A percentile compares a stretch with the other conserved stretches of the same genome.
Conservation (phyloP, 2,329 filamentous ascomycete genomes). For the Ascochyta clinopodiicola region DNA sequence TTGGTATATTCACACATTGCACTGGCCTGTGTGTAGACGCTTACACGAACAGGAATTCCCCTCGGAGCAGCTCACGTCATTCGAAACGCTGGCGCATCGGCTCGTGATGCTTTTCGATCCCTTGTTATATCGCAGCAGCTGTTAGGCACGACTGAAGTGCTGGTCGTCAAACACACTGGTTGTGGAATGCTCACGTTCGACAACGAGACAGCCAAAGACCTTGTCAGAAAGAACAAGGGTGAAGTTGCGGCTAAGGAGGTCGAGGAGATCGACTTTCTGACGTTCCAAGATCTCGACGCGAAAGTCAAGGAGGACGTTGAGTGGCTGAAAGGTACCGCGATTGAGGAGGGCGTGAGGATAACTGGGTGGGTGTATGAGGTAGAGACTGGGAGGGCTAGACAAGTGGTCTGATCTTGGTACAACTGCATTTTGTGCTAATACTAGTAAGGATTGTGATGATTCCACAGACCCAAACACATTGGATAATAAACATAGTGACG, state of each 20-base stretch:
- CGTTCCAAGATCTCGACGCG: slow-evolving; percentile 63
- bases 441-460: neutral
- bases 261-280: slow-evolving; percentile 65
- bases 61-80: slow-evolving; percentile 82
- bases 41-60: slow-evolving; percentile 57
- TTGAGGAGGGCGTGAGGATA: slow-evolving; percentile 66
- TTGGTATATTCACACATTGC: slow-evolving; percentile 49
- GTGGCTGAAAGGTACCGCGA: slow-evolving; percentile 65
- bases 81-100: slow-evolving; percentile 69
- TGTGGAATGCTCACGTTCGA: slow-evolving; percentile 76
- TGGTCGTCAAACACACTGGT: slow-evolving; percentile 76
- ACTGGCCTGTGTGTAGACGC: neutral
- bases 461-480: neutral
- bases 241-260: slow-evolving; percentile 56
- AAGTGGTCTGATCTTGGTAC: slow-evolving; percentile 45
- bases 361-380: slow-evolving; percentile 82
- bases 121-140: slow-evolving; percentile 81
- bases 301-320: slow-evolving; percentile 71
- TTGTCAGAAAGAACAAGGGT: slow-evolving; percentile 67
- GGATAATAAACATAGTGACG: neutral
- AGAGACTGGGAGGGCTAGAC: slow-evolving; percentile 69
- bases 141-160: slow-evolving; percentile 75
- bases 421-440: neutral
- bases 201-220: slow-evolving; percentile 61
- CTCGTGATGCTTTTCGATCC: slow-evolving; percentile 72